Percentiles rank a stretch among this genome's conserved stretches.
These are phyloP conservation scores for Ceraceosorus bombacis DNA, from an alignment of 1,284 basidiomycete species.

Conservation along the genomic window DNA sequence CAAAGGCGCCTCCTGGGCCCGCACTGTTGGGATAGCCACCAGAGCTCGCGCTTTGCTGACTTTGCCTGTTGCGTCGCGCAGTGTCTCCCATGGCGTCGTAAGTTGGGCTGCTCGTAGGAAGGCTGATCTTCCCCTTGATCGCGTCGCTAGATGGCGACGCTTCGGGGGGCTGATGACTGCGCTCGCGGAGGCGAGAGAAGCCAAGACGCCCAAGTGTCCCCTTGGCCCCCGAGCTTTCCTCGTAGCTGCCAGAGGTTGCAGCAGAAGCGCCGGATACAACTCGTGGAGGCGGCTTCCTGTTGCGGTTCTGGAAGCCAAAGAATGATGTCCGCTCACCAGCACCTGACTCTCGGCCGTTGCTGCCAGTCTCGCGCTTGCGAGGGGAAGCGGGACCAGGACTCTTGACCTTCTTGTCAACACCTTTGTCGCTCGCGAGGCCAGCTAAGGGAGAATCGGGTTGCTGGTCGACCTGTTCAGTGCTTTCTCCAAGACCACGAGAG, in stretches of 20 bases:
- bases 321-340: slow-evolving; percentile 33
- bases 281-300: slow-evolving; percentile 30
- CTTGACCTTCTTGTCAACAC: background rate
- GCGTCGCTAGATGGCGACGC: slow-evolving; percentile 12
- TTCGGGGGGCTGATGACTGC: slow-evolving; percentile 14
- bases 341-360: slow-evolving; percentile 14
- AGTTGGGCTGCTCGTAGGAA: slow-evolving; percentile 39
- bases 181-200: slow-evolving; percentile 17
- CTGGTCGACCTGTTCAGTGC: no score
- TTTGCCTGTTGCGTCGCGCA: slow-evolving; percentile 21
- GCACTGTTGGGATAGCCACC: slow-evolving; percentile 13
- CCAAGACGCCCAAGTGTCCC: slow-evolving; percentile 36
- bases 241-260: slow-evolving; percentile 10
- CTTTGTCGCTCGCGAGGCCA: background rate
- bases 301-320: slow-evolving; percentile 31
- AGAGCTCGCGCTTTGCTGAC: slow-evolving; percentile 4
- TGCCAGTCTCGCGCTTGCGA: slow-evolving; percentile 30
- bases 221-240: slow-evolving; percentile 12
- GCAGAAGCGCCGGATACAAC: slow-evolving; percentile 11
- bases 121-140: slow-evolving; percentile 43
- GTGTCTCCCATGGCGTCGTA: slow-evolving; percentile 37
- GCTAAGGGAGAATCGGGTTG: background rate
- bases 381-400: slow-evolving; percentile 17
- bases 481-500: no score
- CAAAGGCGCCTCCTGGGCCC: slow-evolving; percentile 7